Conservation (phyloP, 2,329 filamentous ascomycete genomes). For the Exophiala oligosperma region DNA sequence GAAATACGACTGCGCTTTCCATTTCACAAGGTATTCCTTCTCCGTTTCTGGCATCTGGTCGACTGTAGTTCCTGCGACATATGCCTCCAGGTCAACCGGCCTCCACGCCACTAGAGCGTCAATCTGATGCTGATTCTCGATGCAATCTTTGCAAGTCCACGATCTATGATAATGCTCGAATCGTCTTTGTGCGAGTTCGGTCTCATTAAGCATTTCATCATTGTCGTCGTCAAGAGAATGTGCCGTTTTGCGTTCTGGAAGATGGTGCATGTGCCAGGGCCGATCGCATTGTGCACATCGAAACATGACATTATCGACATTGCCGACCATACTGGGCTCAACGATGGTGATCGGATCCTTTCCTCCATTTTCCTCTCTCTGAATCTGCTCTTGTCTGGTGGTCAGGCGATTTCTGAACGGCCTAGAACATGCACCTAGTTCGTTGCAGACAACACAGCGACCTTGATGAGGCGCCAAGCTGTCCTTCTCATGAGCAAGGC, state of each 20-base stretch:
- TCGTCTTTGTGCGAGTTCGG: slow-evolving; percentile 59
- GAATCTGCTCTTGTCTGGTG: slow-evolving; percentile 76
- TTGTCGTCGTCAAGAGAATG: slow-evolving; percentile 32
- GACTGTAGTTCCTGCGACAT: slow-evolving; percentile 53
- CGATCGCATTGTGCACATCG: slow-evolving; percentile 76
- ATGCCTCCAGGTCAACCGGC: slow-evolving; percentile 60
- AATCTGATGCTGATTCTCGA: slow-evolving; percentile 64
- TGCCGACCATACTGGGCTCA: slow-evolving; percentile 67
- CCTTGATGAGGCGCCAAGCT: slow-evolving; percentile 66
- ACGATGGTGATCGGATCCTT: slow-evolving; percentile 73
- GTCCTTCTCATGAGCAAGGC: slow-evolving; percentile 68
- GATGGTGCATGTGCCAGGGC: slow-evolving; percentile 80
- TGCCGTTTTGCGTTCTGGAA: slow-evolving; percentile 53
- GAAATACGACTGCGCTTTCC: slow-evolving; percentile 77
- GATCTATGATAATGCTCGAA: slow-evolving; percentile 70
- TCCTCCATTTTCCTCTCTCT: slow-evolving; percentile 75
- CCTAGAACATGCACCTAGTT: slow-evolving; percentile 66
- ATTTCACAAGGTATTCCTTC: slow-evolving; percentile 93
- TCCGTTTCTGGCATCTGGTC: slow-evolving; percentile 67
- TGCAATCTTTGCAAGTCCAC: slow-evolving; percentile 82
- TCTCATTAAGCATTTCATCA: slow-evolving; percentile 40
- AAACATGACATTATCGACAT: slow-evolving; percentile 74
- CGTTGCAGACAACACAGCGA: slow-evolving; percentile 69
- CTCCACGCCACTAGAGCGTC: slow-evolving; percentile 86
- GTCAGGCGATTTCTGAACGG: slow-evolving; percentile 74